Percentiles rank a stretch among this genome's conserved stretches.
These are phyloP conservation scores for Dendrobium catenatum DNA, from an alignment of 106 monocot genomes.

Conservation along the genomic window DNA sequence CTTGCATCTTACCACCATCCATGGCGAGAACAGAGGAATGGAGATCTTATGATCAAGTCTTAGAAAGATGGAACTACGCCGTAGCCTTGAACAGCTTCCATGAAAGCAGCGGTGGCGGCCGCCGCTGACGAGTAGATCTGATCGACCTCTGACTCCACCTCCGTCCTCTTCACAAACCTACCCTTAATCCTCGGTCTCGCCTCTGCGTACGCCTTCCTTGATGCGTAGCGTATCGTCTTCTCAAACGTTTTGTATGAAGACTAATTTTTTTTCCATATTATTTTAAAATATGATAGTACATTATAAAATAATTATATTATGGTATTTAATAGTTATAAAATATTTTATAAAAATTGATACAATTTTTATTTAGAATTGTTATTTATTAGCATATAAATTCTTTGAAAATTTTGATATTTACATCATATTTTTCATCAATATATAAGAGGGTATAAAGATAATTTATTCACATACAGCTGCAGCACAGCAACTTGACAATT, in stretches of 20 bases:
- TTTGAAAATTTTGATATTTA: too few species aligned
- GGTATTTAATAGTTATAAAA: too few species aligned
- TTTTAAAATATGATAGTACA: too few species aligned
- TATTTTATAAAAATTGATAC: too few species aligned
- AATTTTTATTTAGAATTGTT: too few species aligned
- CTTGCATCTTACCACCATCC: not conserved
- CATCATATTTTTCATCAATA: too few species aligned
- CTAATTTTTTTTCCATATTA: too few species aligned
- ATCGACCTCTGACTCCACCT: slow-evolving; percentile 24
- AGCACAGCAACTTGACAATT: too few species aligned
- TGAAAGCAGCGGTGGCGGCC: slow-evolving; percentile 1
- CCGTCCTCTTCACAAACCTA: slow-evolving; percentile 49
- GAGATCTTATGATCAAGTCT: not conserved
- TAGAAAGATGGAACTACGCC: slow-evolving; percentile 42
- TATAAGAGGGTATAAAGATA: too few species aligned
- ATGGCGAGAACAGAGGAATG: not conserved
- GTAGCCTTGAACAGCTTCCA: slow-evolving; percentile 19
- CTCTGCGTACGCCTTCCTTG: slow-evolving; percentile 51
- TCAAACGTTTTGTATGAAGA: slow-evolving; percentile 10
- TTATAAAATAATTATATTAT: too few species aligned
- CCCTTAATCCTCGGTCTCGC: slow-evolving; percentile 56
- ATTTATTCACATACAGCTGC: too few species aligned
- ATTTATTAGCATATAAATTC: too few species aligned
- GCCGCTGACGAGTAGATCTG: slow-evolving; percentile 17
- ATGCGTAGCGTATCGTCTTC: slow-evolving; percentile 45